Conservation (phyloP, 2,329 filamentous ascomycete species). For the Cercospora zeina region DNA sequence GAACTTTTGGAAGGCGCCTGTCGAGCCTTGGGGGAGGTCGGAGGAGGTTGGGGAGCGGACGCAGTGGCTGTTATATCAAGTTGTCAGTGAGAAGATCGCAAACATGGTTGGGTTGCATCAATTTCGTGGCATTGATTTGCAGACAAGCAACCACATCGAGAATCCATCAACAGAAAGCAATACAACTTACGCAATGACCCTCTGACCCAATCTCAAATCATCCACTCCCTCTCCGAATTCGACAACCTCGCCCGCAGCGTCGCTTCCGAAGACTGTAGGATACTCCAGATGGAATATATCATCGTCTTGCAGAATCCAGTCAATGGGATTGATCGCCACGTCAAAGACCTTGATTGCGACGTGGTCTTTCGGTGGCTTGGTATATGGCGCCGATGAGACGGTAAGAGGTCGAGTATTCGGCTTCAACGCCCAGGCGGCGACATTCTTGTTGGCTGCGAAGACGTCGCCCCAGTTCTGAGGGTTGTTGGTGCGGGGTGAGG, state of each 20-base stretch:
- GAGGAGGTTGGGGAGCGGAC: slow-evolving; percentile 12
- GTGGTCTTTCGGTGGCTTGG: slow-evolving; percentile 40
- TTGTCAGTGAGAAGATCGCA: background rate
- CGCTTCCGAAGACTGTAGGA: slow-evolving; percentile 45
- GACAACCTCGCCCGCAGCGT: slow-evolving; percentile 50
- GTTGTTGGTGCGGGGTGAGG: slow-evolving; percentile 9
- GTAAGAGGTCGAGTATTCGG: slow-evolving; percentile 38
- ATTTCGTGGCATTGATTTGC: background rate
- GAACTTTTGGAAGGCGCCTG: slow-evolving; percentile 40
- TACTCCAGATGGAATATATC: slow-evolving; percentile 39
- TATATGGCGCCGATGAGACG: slow-evolving; percentile 44
- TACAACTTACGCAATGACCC: slow-evolving; percentile 44
- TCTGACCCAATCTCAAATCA: slow-evolving; percentile 49
- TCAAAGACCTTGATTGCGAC: slow-evolving; percentile 45
- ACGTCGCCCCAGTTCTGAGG: slow-evolving; percentile 5
- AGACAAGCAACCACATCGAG: background rate
- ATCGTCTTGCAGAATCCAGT: slow-evolving; percentile 44
- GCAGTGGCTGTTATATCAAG: slow-evolving; percentile 21
- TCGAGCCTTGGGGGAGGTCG: slow-evolving; percentile 24
- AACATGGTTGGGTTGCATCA: background rate
- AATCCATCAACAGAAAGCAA: background rate
- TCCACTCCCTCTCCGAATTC: slow-evolving; percentile 51
- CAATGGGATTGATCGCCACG: slow-evolving; percentile 48
- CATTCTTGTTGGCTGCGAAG: slow-evolving; percentile 31
- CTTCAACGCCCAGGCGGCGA: slow-evolving; percentile 42